A percentile compares a stretch with the other conserved stretches of the same genome.
These are phyloP conservation scores for Annulohypoxylon maeteangense DNA, from an alignment of 495 filamentous ascomycete genomes.

Conservation along the genomic window DNA sequence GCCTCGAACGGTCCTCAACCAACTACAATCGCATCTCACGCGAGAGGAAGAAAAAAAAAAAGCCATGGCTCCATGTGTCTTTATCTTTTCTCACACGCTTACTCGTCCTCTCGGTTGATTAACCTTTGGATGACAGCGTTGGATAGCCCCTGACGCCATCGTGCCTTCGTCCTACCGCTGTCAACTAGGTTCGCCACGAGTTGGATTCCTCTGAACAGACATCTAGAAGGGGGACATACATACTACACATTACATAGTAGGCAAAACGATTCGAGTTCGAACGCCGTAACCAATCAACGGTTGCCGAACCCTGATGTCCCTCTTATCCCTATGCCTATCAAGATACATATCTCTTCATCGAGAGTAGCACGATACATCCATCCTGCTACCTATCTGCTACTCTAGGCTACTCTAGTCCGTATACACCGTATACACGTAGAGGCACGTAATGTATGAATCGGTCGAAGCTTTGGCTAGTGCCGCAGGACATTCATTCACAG, in stretches of 20 bases:
- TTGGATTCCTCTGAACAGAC: background rate
- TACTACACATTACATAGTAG: no score
- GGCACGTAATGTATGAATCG: slow-evolving; percentile 28
- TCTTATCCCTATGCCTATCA: background rate
- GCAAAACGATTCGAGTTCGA: slow-evolving; percentile 8
- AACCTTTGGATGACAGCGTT: slow-evolving; percentile 40
- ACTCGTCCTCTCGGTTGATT: slow-evolving; percentile 8
- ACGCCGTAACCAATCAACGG: background rate
- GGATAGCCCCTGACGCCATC: slow-evolving; percentile 37
- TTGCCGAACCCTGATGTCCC: slow-evolving; percentile 19
- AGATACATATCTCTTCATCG: slow-evolving; percentile 5
- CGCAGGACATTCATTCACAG: slow-evolving; percentile 27
- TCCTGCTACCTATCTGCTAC: slow-evolving; percentile 5
- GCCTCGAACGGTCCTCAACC: slow-evolving; percentile 35
- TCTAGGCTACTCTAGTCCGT: slow-evolving; percentile 8
- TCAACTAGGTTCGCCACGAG: slow-evolving; percentile 12
- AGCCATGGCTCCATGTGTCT: slow-evolving; percentile 6
- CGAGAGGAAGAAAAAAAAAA: background rate
- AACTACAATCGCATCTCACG: slow-evolving; percentile 19
- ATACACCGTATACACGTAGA: slow-evolving; percentile 24
- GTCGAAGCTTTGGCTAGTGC: slow-evolving; percentile 45
- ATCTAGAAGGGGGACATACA: slow-evolving; percentile 13
- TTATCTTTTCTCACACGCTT: slow-evolving; percentile 16
- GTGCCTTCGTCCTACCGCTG: slow-evolving; percentile 35
- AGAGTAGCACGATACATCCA: slow-evolving; percentile 22